Percentiles rank a stretch among this genome's conserved stretches.
Evolutionary conservation across 2,329 filamentous ascomycete genomes (phyloP).

Genomic region (Sordariomycetes sp.): DNA sequence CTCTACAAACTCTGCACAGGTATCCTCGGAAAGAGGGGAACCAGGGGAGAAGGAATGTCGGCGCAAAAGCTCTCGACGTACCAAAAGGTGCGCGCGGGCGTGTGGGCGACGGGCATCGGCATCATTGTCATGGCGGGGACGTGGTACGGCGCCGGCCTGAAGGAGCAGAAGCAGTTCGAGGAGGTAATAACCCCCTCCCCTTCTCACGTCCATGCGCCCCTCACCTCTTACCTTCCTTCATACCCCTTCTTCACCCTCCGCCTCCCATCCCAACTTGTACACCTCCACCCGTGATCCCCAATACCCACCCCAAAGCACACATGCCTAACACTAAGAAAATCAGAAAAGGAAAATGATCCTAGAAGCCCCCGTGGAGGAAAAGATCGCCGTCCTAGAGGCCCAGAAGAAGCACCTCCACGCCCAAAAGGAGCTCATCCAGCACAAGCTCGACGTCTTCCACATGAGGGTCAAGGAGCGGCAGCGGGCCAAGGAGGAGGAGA

Average conservation of each 20-base stretch:
- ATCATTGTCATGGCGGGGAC: constrained; percentile 31
- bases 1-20: too few relatives aligned
- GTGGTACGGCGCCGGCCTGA: constrained; percentile 34
- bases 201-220: too few relatives aligned
- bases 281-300: background rate
- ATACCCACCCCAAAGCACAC: background rate
- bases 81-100: constrained; percentile 5
- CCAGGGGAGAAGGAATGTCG: background rate
- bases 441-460: constrained; percentile 25
- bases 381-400: constrained; percentile 28
- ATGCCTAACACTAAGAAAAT: background rate
- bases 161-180: constrained; percentile 31
- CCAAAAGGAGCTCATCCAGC: constrained; percentile 24
- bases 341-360: constrained; percentile 21
- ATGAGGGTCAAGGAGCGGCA: constrained; percentile 23
- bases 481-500: constrained; percentile 9
- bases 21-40: too few relatives aligned
- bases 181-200: constrained; percentile 15
- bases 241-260: too few relatives aligned
- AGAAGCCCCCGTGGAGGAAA: constrained; percentile 24
- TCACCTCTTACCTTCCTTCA: too few relatives aligned
- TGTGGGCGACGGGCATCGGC: constrained; percentile 27
- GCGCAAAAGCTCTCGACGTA: background rate
- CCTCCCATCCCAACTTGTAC: too few relatives aligned
- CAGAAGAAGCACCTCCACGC: constrained; percentile 24